Evolutionary conservation across 108 stramenopile genomes (phyloP).

Genomic region (Nitzschia sp.): DNA sequence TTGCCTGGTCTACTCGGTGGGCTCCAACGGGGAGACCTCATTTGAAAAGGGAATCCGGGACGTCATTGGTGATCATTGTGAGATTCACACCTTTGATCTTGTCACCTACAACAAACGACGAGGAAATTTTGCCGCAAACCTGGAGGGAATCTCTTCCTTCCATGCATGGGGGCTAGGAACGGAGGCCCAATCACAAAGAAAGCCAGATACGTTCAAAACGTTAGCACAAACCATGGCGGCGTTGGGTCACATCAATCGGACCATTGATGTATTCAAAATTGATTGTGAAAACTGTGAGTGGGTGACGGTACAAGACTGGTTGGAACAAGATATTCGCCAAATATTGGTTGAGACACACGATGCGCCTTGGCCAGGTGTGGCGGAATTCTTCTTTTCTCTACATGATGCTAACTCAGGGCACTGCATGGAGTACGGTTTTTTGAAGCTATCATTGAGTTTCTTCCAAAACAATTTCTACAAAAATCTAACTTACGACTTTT

Average conservation of each 20-base stretch:
- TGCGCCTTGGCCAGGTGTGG: conserved; percentile 9
- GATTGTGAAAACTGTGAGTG: too few species aligned
- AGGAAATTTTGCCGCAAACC: conserved; percentile 3
- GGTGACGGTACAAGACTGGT: conserved; percentile 39
- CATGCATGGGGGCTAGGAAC: conserved; percentile 47
- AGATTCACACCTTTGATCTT: conserved; percentile 55
- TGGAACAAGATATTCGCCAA: conserved; percentile 31
- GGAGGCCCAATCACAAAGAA: conserved; percentile 9
- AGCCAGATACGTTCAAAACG: conserved; percentile 4
- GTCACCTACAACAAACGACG: conserved; percentile 26
- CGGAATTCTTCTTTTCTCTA: conserved; percentile 37
- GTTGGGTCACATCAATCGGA: conserved; percentile 51
- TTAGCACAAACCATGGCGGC: conserved; percentile 35
- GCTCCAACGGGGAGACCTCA: conserved; percentile 47
- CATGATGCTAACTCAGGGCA: too few species aligned
- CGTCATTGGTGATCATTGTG: conserved; percentile 39
- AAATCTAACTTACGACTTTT: too few species aligned
- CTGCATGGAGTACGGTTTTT: too few species aligned
- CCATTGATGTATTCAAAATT: too few species aligned
- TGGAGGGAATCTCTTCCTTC: neutral
- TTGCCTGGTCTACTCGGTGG: conserved; percentile 58
- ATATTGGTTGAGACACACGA: conserved; percentile 53
- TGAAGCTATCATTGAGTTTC: too few species aligned
- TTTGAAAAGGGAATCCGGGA: conserved; percentile 54
- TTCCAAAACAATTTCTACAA: too few species aligned